Evolutionary conservation across 2,329 filamentous ascomycete species (phyloP), one percentile per base, ranked within the genome.

Genomic region (Aspergillus proliferans): DNA sequence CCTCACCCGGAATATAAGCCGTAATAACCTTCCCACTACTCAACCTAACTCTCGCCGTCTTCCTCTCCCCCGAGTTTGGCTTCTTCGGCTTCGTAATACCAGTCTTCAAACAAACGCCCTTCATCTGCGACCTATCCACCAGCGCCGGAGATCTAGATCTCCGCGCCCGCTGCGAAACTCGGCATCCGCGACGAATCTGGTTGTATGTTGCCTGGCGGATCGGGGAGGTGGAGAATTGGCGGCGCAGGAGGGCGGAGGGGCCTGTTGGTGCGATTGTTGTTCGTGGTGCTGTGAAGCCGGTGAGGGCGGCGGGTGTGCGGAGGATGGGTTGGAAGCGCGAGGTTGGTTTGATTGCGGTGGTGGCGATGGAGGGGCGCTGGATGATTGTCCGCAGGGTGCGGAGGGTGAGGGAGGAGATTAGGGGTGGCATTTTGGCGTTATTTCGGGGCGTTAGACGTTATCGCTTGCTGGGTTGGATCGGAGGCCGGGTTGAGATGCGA

Each of bases 41-140:
- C 67, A 98, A 76, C 59, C 91, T 80, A 18, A 98, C 86, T 77
- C 92, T 88, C 2, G 92, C 92, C 50, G 89, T 93, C 78, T 98
- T 98, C 55, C 93, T 80, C 78, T 97, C 90, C 48, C 91, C 93
- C 24, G 93, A 98, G 72, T 98, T 98, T 57, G 93, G 93, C 75
- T 98, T 98, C 84, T 98, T 98, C 49, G 93, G 93, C 65, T 93
- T 90, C 61, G 87, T 90, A 60, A 91, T 88, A 64, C 88, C 90
- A 52, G 97, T 93, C 68, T 94, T 91, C 56, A 98, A 76, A 71
- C 93, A 97, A 34, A 98, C 93, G 60, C 92, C 93, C 77, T 97
- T 97, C 74, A 95, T 85, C 65, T 87, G 82, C 3, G 93, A 90
- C 40, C 87, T 80, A 46, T 82, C 71, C 53, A 79, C 78, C 47